A percentile compares a stretch with the other conserved stretches of the same genome.
Conservation (phyloP, 78 protist species). For the Anaeramoeba ignava region DNA sequence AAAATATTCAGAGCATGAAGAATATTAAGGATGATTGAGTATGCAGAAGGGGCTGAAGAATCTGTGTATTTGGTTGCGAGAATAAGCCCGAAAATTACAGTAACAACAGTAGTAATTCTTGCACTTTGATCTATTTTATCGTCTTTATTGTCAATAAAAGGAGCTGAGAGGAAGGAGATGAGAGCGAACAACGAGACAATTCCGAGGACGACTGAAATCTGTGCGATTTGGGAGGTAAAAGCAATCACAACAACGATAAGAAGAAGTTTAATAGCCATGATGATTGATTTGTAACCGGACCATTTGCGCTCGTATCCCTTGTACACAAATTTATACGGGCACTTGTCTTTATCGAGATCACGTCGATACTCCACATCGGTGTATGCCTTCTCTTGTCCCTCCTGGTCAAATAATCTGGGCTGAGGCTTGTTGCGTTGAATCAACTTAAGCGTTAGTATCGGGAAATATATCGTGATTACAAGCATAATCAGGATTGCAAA, state of each 20-base stretch:
- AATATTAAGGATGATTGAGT: background rate
- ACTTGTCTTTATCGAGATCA: conserved; percentile 1
- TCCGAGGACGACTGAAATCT: background rate
- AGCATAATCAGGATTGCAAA: background rate
- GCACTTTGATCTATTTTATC: background rate
- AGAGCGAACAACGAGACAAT: background rate
- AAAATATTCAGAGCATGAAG: background rate
- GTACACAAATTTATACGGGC: background rate
- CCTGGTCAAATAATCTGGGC: background rate
- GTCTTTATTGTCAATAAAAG: background rate
- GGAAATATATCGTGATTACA: background rate
- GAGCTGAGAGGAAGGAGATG: background rate
- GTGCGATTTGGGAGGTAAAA: background rate
- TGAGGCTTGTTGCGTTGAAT: background rate
- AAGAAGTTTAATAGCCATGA: background rate
- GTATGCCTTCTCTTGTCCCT: background rate
- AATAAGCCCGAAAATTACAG: background rate
- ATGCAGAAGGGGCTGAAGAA: background rate
- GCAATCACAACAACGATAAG: background rate
- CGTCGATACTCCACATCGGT: background rate
- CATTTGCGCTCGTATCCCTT: background rate
- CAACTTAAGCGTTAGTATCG: background rate
- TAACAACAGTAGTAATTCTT: background rate
- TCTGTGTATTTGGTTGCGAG: background rate
- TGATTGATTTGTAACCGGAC: background rate